phyloP scores from a whole-genome alignment of 257 asterid species.

The Eustoma russellianum region DNA sequence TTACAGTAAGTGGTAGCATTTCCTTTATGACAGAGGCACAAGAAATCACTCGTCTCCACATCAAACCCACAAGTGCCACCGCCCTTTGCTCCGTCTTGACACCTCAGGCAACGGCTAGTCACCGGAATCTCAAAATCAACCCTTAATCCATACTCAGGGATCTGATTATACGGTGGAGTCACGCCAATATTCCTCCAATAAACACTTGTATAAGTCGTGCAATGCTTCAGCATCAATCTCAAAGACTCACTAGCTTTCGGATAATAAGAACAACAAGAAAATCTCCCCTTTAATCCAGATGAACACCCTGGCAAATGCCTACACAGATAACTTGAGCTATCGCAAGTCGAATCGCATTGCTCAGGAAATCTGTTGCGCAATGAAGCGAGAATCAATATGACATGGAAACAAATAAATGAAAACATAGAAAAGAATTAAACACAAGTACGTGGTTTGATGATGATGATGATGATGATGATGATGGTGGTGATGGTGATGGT shows the following conservation, averaged over 20 bases:
- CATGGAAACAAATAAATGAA: too few species aligned
- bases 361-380: slow-evolving; percentile 79
- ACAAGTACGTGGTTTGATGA: too few species aligned
- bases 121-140: slow-evolving; percentile 83
- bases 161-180: slow-evolving; percentile 52
- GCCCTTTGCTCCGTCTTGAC: slow-evolving; percentile 19
- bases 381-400: too few species aligned
- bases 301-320: slow-evolving; percentile 63
- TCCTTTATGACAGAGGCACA: slow-evolving; percentile 70
- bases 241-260: slow-evolving; percentile 80
- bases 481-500: too few species aligned
- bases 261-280: slow-evolving; percentile 74
- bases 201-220: slow-evolving; percentile 54
- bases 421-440: too few species aligned
- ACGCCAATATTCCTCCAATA: slow-evolving; percentile 73
- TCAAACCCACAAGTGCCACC: slow-evolving; percentile 65
- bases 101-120: slow-evolving; percentile 50
- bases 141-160: slow-evolving; percentile 76
- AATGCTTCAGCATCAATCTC: slow-evolving; percentile 73
- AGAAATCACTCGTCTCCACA: slow-evolving; percentile 44
- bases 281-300: slow-evolving; percentile 24
- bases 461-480: too few species aligned
- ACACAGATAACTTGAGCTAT: slow-evolving; percentile 74
- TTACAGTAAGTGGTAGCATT: slow-evolving; percentile 58
- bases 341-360: slow-evolving; percentile 87